These are phyloP conservation scores for Puya raimondii DNA, from an alignment of 176 grass and related monocot genomes.

Conservation along the genomic window DNA sequence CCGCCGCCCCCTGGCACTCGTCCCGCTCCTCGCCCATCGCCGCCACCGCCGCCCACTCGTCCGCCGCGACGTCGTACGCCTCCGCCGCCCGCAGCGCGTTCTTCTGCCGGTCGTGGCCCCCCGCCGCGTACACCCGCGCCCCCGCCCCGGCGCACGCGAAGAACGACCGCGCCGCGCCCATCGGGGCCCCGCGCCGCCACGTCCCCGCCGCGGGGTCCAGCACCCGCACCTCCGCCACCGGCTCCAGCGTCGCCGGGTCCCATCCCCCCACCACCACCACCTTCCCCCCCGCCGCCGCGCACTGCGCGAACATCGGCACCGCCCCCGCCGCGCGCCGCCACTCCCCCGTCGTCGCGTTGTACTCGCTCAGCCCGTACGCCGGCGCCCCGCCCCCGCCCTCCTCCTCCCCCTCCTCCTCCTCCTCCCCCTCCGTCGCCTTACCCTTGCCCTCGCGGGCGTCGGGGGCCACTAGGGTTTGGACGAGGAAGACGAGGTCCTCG, in stretches of 20 bases:
- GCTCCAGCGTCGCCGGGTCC: constrained; percentile 31
- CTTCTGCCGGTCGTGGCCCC: constrained; percentile 49
- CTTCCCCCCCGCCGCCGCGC: constrained; percentile 30
- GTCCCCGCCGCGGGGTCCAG: constrained; percentile 30
- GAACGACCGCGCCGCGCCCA: constrained; percentile 35
- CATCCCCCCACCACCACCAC: constrained; percentile 42
- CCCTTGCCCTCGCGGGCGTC: neutral
- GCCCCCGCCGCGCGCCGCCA: constrained; percentile 31
- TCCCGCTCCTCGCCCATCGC: constrained; percentile 58
- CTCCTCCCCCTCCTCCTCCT: constrained; percentile 2
- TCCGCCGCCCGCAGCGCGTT: constrained; percentile 45
- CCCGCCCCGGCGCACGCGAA: constrained; percentile 32
- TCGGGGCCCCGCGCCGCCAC: constrained; percentile 28
- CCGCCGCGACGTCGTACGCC: constrained; percentile 28
- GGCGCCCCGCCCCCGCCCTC: constrained; percentile 17
- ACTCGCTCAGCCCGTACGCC: constrained; percentile 18
- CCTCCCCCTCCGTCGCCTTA: constrained; percentile 3
- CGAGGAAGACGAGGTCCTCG: constrained; percentile 53
- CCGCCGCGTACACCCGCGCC: constrained; percentile 27
- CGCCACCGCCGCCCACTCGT: constrained; percentile 40
- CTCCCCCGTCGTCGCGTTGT: constrained; percentile 40
- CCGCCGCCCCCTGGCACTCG: constrained; percentile 36
- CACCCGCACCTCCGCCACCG: constrained; percentile 27
- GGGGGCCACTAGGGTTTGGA: constrained; percentile 21
- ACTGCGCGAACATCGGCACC: constrained; percentile 50